Conservation (phyloP, 768 basidiomycete species). For the Russula foetens region DNA sequence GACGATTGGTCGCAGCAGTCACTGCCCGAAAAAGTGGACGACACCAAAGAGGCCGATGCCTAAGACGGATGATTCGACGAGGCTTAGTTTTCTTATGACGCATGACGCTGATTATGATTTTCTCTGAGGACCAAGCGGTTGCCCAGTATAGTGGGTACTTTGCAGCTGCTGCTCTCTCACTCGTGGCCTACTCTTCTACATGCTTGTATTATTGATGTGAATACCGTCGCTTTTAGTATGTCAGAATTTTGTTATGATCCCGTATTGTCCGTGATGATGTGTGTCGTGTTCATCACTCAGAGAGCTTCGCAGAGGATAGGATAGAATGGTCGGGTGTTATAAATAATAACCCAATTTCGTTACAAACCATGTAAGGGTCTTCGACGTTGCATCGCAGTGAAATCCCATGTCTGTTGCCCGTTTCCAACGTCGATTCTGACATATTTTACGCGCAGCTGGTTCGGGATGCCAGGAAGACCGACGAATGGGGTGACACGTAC, state of each 20-base stretch:
- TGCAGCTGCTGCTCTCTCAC: not conserved
- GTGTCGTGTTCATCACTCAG: not conserved
- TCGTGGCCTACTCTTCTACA: not conserved
- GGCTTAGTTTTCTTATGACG: not conserved
- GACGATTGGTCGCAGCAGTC: conserved; percentile 18
- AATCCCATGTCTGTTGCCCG: too few species aligned
- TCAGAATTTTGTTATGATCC: not conserved
- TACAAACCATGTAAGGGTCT: not conserved
- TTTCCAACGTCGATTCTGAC: too few species aligned
- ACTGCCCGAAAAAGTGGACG: conserved; percentile 18
- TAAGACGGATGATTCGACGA: not conserved
- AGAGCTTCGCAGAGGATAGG: not conserved
- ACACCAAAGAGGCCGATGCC: not conserved
- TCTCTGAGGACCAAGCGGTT: not conserved
- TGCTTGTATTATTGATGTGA: not conserved
- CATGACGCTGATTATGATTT: not conserved
- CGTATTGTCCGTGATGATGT: not conserved
- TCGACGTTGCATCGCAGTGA: conserved; percentile 21
- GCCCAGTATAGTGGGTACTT: not conserved
- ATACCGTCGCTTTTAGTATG: not conserved
- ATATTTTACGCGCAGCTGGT: too few species aligned
- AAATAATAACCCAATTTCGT: not conserved
- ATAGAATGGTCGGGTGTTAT: not conserved
- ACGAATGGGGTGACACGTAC: too few species aligned
- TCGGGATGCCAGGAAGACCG: too few species aligned